Evolutionary conservation across 805 yeast species (phyloP).

Genomic region (Suhomyces kilbournensis): DNA sequence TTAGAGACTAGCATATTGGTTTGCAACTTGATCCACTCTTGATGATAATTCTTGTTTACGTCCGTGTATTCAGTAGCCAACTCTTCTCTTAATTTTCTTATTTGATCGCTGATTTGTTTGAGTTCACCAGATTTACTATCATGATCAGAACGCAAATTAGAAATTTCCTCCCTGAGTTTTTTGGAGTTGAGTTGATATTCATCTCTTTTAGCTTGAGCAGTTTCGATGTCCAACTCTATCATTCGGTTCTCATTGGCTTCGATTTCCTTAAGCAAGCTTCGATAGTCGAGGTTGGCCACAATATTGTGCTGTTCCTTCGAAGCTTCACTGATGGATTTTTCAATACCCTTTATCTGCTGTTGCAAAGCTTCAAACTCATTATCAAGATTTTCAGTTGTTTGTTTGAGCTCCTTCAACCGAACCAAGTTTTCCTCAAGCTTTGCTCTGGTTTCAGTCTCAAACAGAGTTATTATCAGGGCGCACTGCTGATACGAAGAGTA

Average conservation of each 20-base stretch:
- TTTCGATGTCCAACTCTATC: conserved; percentile 43
- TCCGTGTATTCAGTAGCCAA: conserved; percentile 67
- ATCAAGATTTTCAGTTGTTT: conserved; percentile 4
- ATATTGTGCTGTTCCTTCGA: conserved; percentile 54
- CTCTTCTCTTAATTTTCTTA: conserved; percentile 53
- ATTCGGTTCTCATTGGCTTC: conserved; percentile 38
- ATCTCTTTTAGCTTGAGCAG: conserved; percentile 60
- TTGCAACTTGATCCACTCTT: conserved; percentile 73
- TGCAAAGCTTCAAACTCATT: background rate
- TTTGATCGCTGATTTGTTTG: conserved; percentile 75
- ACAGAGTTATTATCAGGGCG: conserved; percentile 11
- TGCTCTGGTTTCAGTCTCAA: conserved; percentile 17
- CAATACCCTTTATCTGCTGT: conserved; percentile 12
- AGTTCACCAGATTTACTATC: conserved; percentile 84
- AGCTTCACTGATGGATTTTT: conserved; percentile 24
- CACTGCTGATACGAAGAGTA: background rate
- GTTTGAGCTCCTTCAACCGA: conserved; percentile 8
- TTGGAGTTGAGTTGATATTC: conserved; percentile 59
- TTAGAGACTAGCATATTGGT: conserved; percentile 73
- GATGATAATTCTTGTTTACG: conserved; percentile 59
- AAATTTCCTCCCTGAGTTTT: conserved; percentile 47
- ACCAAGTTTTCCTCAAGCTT: conserved; percentile 22
- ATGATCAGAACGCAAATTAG: conserved; percentile 56
- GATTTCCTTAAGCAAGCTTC: conserved; percentile 42
- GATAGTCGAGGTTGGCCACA: conserved; percentile 59